Evolutionary conservation across 1,139 yeast genomes (phyloP).

Genomic region (Nakaseomyces kungkrabaensis): DNA sequence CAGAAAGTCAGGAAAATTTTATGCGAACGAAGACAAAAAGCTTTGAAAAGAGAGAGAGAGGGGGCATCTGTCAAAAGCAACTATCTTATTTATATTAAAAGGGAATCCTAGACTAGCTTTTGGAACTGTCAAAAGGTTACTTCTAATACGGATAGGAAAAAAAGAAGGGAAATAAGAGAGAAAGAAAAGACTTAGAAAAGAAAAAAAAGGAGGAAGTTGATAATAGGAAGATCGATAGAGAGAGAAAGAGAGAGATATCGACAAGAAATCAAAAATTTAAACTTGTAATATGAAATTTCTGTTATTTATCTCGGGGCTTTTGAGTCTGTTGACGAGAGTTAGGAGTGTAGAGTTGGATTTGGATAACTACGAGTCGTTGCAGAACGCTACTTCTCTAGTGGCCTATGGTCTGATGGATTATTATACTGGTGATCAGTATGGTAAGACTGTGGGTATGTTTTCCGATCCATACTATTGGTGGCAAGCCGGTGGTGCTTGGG

Average conservation of each 20-base stretch:
- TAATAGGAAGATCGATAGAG: too few relatives aligned
- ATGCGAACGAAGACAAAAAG: too few relatives aligned
- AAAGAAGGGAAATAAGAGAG: too few relatives aligned
- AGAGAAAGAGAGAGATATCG: background rate
- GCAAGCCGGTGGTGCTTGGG: constrained; percentile 98
- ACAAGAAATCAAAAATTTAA: background rate
- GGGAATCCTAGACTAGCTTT: too few relatives aligned
- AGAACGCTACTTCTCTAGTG: constrained; percentile 46
- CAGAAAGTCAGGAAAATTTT: too few relatives aligned
- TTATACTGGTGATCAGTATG: constrained; percentile 59
- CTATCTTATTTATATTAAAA: too few relatives aligned
- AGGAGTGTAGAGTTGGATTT: constrained; percentile 32
- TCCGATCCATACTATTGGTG: constrained; percentile 90
- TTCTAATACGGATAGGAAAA: too few relatives aligned
- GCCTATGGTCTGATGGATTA: constrained; percentile 75
- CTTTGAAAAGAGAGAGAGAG: too few relatives aligned
- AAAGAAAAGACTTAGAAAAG: too few relatives aligned
- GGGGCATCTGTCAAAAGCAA: too few relatives aligned
- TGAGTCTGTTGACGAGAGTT: background rate
- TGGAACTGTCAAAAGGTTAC: too few relatives aligned
- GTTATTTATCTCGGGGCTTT: background rate
- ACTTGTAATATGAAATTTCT: background rate
- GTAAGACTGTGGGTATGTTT: constrained; percentile 80
- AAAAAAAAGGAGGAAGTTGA: too few relatives aligned
- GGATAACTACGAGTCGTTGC: constrained; percentile 32